These are phyloP conservation scores for Starmerella apicola DNA, from an alignment of 805 yeast species.

Conservation along the genomic window DNA sequence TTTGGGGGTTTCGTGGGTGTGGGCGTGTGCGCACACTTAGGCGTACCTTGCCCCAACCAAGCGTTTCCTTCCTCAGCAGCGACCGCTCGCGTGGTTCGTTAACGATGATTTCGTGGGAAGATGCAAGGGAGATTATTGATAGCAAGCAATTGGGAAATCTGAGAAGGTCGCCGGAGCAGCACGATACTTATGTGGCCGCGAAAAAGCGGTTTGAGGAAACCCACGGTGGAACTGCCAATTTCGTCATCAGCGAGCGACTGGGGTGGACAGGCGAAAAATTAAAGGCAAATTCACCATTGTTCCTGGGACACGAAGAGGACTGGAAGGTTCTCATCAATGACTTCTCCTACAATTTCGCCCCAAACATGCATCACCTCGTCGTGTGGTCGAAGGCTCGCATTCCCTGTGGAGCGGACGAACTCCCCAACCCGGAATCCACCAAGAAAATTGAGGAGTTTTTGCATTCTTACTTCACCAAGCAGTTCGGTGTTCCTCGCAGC, in stretches of 20 bases:
- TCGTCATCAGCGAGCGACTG: slow-evolving; percentile 19
- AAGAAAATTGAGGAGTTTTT: slow-evolving; percentile 33
- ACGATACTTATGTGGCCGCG: slow-evolving; percentile 20
- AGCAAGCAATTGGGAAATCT: slow-evolving; percentile 19
- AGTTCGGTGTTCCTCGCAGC: slow-evolving; percentile 29
- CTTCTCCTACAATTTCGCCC: slow-evolving; percentile 43
- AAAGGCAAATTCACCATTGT: not conserved
- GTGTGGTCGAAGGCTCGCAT: slow-evolving; percentile 43
- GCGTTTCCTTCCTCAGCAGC: not conserved
- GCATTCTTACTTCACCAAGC: slow-evolving; percentile 30
- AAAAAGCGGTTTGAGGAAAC: slow-evolving; percentile 14
- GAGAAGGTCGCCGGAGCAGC: slow-evolving; percentile 22
- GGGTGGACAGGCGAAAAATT: slow-evolving; percentile 21
- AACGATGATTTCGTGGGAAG: slow-evolving; percentile 15
- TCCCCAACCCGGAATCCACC: slow-evolving; percentile 28
- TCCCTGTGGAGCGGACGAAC: slow-evolving; percentile 33
- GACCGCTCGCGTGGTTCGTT: too few relatives aligned
- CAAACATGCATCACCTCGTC: slow-evolving; percentile 39
- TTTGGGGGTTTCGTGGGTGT: not conserved
- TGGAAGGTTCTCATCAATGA: slow-evolving; percentile 39
- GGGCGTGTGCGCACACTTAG: not conserved
- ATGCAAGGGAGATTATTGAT: slow-evolving; percentile 10
- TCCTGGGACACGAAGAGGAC: slow-evolving; percentile 26
- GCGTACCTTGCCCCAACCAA: not conserved
- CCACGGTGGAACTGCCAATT: slow-evolving; percentile 23